A percentile compares a stretch with the other conserved stretches of the same genome.
phyloP scores from a whole-genome alignment of 164 flowering plant species.

The Pachysandra terminalis region DNA sequence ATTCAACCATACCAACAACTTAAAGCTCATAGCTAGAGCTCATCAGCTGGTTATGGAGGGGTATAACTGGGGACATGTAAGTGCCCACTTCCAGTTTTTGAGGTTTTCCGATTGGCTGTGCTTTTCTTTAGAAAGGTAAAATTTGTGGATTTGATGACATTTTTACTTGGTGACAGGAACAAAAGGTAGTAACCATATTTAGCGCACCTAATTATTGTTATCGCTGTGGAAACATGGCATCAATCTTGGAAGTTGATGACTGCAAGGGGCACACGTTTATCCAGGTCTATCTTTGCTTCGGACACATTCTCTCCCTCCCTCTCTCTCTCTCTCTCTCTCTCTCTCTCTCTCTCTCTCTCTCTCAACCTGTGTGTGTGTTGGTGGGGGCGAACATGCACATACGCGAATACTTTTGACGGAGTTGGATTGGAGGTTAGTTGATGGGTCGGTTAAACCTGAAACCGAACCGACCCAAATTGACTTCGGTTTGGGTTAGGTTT shows the following conservation, averaged over 20 bases:
- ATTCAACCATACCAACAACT: slow-evolving; percentile 84
- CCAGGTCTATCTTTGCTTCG: slow-evolving; percentile 52
- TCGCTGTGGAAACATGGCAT: slow-evolving; percentile 99
- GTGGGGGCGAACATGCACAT: too few relatives aligned
- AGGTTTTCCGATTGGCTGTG: not conserved
- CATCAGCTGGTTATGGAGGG: slow-evolving; percentile 99
- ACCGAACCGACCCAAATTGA: too few relatives aligned
- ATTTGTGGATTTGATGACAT: not conserved
- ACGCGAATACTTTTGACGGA: too few relatives aligned
- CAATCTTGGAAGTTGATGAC: slow-evolving; percentile 95
- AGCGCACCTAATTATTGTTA: slow-evolving; percentile 99
- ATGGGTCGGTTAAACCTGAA: too few relatives aligned
- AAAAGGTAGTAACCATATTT: slow-evolving; percentile 97
- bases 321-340: not conserved
- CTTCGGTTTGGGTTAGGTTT: not conserved
- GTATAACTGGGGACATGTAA: slow-evolving; percentile 97
- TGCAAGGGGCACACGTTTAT: slow-evolving; percentile 92
- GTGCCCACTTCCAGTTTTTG: not conserved
- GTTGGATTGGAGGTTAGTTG: too few relatives aligned
- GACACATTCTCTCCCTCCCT: too few relatives aligned
- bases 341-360: slow-evolving; percentile 5
- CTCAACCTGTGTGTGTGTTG: too few relatives aligned
- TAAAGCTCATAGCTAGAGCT: slow-evolving; percentile 96
- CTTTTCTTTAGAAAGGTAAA: not conserved
- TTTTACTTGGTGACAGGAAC: slow-evolving; percentile 54